These are phyloP conservation scores for Calonectria hawksworthii DNA, from an alignment of 2,329 filamentous ascomycete species.

Conservation along the genomic window DNA sequence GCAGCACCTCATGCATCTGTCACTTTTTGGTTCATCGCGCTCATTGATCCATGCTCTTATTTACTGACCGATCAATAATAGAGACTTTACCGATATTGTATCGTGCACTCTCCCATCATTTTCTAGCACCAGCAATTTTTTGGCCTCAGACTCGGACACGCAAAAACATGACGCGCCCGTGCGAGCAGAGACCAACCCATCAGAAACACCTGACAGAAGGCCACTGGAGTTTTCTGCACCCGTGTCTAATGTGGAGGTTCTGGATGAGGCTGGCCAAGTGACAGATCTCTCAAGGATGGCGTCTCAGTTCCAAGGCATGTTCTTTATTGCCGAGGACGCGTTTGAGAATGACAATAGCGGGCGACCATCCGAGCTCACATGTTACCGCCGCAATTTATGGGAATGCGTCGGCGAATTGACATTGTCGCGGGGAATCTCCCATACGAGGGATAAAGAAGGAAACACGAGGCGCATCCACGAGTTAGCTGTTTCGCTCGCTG, in stretches of 20 bases:
- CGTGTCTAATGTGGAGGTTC: constrained; percentile 69
- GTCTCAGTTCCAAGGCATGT: constrained; percentile 88
- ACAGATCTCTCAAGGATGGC: constrained; percentile 58
- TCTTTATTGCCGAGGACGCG: constrained; percentile 87
- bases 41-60: not conserved
- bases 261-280: constrained; percentile 77
- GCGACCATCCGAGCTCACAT: constrained; percentile 85
- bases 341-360: constrained; percentile 72
- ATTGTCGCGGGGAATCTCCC: constrained; percentile 77
- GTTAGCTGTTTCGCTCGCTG: constrained; percentile 84
- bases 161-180: not conserved
- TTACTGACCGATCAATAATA: not conserved
- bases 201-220: constrained; percentile 60
- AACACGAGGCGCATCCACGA: constrained; percentile 83
- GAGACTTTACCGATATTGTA: not conserved
- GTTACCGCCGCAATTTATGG: constrained; percentile 94
- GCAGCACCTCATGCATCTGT: not conserved
- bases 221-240: constrained; percentile 81
- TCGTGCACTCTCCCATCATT: not conserved
- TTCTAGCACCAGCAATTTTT: not conserved
- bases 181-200: not conserved
- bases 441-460: constrained; percentile 81
- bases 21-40: not conserved
- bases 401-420: constrained; percentile 92
- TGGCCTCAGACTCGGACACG: not conserved